These are phyloP conservation scores for Leccinellum albellum DNA, from an alignment of 768 basidiomycete species.

Conservation along the genomic window DNA sequence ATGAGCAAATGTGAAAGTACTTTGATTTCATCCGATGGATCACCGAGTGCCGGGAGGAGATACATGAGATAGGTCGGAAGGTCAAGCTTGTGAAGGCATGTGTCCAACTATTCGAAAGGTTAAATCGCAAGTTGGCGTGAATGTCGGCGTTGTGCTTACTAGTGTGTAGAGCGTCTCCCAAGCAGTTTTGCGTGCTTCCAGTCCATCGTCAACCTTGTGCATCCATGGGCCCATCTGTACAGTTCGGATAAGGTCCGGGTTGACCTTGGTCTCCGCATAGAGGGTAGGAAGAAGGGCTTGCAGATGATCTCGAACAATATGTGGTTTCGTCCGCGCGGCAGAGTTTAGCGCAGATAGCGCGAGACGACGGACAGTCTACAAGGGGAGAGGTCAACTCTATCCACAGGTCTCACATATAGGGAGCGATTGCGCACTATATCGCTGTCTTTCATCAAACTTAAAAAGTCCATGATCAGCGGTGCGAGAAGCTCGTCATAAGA, in stretches of 20 bases:
- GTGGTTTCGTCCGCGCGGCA: slow-evolving; percentile 90
- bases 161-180: slow-evolving; percentile 97
- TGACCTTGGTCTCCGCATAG: slow-evolving; percentile 82
- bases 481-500: slow-evolving; percentile 90
- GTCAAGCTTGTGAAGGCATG: slow-evolving; percentile 85
- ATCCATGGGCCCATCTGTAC: slow-evolving; percentile 98
- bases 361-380: slow-evolving; percentile 82
- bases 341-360: slow-evolving; percentile 91
- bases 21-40: slow-evolving; percentile 95
- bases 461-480: slow-evolving; percentile 84
- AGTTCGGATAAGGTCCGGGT: slow-evolving; percentile 75
- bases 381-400: neutral
- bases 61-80: slow-evolving; percentile 78
- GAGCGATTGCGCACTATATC: slow-evolving; percentile 62
- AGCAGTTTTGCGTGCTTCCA: slow-evolving; percentile 94
- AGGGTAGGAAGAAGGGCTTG: slow-evolving; percentile 70
- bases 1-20: slow-evolving; percentile 95
- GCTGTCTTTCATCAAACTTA: slow-evolving; percentile 82
- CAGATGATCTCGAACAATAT: slow-evolving; percentile 86
- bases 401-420: neutral
- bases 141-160: slow-evolving; percentile 42
- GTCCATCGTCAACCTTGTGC: slow-evolving; percentile 93
- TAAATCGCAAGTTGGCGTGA: neutral
- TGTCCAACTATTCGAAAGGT: slow-evolving; percentile 63
- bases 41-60: slow-evolving; percentile 78